Conservation (phyloP, 495 filamentous ascomycete species). For the Neurospora sp. region DNA sequence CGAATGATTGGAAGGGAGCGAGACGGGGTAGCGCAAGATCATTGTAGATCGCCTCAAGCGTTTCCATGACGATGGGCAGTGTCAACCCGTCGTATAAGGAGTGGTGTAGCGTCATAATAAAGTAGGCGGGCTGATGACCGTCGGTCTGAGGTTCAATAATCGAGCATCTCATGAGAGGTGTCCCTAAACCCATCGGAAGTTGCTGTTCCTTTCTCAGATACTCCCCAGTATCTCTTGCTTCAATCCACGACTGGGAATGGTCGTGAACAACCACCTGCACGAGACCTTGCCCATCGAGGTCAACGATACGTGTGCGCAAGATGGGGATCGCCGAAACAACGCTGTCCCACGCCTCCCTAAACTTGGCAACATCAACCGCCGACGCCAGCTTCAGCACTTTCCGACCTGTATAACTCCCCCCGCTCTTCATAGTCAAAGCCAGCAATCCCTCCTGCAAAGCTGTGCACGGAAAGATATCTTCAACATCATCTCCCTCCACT, state of each 20-base stretch:
- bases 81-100: slow-evolving; percentile 62
- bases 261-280: slow-evolving; percentile 38
- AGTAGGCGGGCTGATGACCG: too few relatives aligned
- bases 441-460: slow-evolving; percentile 56
- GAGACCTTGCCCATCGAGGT: slow-evolving; percentile 34
- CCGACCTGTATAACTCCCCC: slow-evolving; percentile 44
- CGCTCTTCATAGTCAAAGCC: slow-evolving; percentile 33
- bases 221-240: slow-evolving; percentile 1
- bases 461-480: slow-evolving; percentile 56
- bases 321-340: too few relatives aligned
- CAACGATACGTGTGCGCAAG: slow-evolving; percentile 46
- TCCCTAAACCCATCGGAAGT: slow-evolving; percentile 43
- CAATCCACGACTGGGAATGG: not conserved
- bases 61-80: slow-evolving; percentile 43
- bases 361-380: slow-evolving; percentile 33
- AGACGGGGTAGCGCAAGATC: slow-evolving; percentile 30
- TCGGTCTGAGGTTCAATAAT: too few relatives aligned
- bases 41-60: slow-evolving; percentile 34
- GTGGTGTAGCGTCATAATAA: too few relatives aligned
- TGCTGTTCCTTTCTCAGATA: slow-evolving; percentile 34
- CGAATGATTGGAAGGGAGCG: slow-evolving; percentile 34
- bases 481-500: slow-evolving; percentile 28
- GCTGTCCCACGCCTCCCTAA: slow-evolving; percentile 49
- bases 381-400: slow-evolving; percentile 36
- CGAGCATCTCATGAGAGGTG: slow-evolving; percentile 42